These are phyloP conservation scores for Fusarium paranaense DNA, from an alignment of 2,329 filamentous ascomycete genomes.

Conservation along the genomic window DNA sequence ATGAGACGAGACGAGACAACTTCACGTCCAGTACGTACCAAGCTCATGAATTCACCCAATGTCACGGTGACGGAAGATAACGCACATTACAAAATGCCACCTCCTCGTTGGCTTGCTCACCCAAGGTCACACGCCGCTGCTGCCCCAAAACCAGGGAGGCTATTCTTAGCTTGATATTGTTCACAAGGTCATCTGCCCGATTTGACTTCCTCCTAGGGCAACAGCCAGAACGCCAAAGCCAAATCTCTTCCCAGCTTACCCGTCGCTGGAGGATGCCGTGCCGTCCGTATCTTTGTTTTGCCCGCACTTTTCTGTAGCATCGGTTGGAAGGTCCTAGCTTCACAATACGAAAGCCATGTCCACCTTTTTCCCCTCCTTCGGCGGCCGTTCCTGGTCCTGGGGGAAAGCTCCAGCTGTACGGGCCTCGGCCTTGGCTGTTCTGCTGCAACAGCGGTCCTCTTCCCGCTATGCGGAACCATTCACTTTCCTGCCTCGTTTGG, in stretches of 20 bases:
- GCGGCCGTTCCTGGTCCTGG: neutral
- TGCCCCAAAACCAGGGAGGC: neutral
- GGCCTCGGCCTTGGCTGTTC: neutral
- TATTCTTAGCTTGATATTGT: slow-evolving; percentile 17
- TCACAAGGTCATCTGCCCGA: slow-evolving; percentile 35
- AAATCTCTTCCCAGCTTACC: slow-evolving; percentile 1
- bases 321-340: neutral
- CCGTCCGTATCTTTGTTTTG: slow-evolving; percentile 3
- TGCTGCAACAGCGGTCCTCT: slow-evolving; percentile 5
- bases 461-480: slow-evolving; percentile 30
- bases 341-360: slow-evolving; percentile 1
- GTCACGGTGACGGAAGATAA: slow-evolving; percentile 15
- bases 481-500: neutral
- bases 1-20: neutral
- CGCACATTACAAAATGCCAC: neutral
- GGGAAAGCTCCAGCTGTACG: neutral
- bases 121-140: neutral
- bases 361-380: neutral
- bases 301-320: neutral
- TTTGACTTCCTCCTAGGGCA: slow-evolving; percentile 25
- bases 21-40: neutral
- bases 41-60: neutral
- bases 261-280: neutral
- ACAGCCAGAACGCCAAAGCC: slow-evolving; percentile 21
- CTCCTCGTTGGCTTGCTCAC: slow-evolving; percentile 10